phyloP scores from a whole-genome alignment of 1,284 basidiomycete genomes.

The Ganoderma lingzhi region DNA sequence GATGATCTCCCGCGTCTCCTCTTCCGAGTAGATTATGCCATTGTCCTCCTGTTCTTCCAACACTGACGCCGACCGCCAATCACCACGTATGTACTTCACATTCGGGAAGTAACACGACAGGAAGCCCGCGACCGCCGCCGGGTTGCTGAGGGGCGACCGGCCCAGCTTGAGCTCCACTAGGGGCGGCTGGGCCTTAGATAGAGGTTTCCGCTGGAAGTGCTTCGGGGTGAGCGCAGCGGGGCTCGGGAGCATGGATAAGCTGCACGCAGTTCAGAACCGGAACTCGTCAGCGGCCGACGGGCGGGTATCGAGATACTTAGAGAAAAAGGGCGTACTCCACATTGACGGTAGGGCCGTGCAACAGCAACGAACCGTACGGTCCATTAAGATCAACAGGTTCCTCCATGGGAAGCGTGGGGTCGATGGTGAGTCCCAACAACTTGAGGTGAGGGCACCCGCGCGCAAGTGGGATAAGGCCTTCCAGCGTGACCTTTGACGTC shows the following conservation, averaged over 20 bases:
- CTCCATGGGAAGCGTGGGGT: neutral
- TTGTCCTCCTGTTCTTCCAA: neutral
- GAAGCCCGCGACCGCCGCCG: neutral
- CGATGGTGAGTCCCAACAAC: conserved; percentile 5
- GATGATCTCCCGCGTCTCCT: conserved; percentile 10
- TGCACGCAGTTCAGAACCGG: neutral
- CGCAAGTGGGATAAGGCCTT: conserved; percentile 14
- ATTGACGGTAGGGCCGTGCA: neutral
- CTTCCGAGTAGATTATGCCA: conserved; percentile 1
- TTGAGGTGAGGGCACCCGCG: conserved; percentile 9
- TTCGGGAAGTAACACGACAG: conserved; percentile 16
- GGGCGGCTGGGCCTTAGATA: neutral
- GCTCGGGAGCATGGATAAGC: neutral
- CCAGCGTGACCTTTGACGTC: conserved; percentile 7
- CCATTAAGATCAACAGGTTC: neutral
- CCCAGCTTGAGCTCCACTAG: conserved; percentile 10
- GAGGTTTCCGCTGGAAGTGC: neutral
- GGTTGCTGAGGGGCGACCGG: conserved; percentile 5
- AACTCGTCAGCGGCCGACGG: neutral
- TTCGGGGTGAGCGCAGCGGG: neutral
- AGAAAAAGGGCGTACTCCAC: neutral
- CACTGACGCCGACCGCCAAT: neutral
- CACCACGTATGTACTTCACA: neutral
- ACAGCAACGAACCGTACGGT: neutral
- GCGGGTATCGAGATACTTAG: neutral